Evolutionary conservation across 2,329 filamentous ascomycete species (phyloP).

Genomic region (Helotiales sp.): DNA sequence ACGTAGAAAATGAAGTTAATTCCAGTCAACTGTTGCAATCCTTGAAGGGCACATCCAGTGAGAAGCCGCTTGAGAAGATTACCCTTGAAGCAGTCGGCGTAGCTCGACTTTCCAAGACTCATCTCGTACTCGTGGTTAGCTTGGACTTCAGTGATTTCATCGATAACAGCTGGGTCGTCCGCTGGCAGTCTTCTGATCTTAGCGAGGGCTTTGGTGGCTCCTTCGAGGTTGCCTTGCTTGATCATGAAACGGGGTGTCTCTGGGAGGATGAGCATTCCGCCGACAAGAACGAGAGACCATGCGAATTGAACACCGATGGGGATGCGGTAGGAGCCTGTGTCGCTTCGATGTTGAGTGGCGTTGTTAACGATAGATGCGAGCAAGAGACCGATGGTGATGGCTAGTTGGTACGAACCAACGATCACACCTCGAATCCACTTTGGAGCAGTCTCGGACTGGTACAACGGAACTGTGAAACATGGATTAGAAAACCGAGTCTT

Average conservation of each 20-base stretch:
- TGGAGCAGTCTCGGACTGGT: slow-evolving; percentile 73
- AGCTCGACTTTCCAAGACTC: slow-evolving; percentile 54
- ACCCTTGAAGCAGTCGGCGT: slow-evolving; percentile 56
- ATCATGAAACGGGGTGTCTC: slow-evolving; percentile 76
- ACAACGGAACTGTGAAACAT: slow-evolving; percentile 61
- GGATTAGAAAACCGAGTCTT: slow-evolving; percentile 41
- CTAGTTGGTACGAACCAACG: slow-evolving; percentile 71
- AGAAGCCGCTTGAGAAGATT: slow-evolving; percentile 59
- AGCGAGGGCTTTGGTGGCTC: slow-evolving; percentile 62
- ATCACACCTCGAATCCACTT: slow-evolving; percentile 76
- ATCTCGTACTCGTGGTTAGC: slow-evolving; percentile 70
- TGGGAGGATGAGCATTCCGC: slow-evolving; percentile 69
- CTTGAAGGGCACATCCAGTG: slow-evolving; percentile 71
- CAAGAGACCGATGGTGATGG: slow-evolving; percentile 72
- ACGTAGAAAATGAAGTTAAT: slow-evolving; percentile 65
- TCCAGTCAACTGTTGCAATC: slow-evolving; percentile 66
- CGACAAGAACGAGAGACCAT: slow-evolving; percentile 70
- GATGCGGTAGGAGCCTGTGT: slow-evolving; percentile 66
- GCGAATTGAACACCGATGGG: slow-evolving; percentile 68
- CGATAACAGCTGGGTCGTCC: slow-evolving; percentile 61
- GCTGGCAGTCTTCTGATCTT: slow-evolving; percentile 63
- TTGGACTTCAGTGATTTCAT: slow-evolving; percentile 66
- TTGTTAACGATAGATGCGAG: slow-evolving; percentile 71
- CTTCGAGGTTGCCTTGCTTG: slow-evolving; percentile 59
- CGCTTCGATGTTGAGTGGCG: slow-evolving; percentile 56